These are phyloP conservation scores for Leucocoprinus leucothites DNA, from an alignment of 768 basidiomycete genomes.

Conservation along the genomic window DNA sequence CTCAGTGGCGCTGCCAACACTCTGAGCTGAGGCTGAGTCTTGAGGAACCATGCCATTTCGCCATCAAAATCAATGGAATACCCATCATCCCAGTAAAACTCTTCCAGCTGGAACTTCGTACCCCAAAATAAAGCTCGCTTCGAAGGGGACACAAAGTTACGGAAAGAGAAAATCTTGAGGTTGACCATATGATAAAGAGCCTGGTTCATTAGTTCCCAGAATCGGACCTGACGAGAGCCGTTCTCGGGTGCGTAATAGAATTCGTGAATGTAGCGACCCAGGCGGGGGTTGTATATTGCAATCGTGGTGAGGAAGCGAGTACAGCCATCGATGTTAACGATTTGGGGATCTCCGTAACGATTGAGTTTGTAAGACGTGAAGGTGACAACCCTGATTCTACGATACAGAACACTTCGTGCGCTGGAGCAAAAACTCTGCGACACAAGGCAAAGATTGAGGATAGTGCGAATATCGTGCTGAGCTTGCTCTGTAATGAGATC, in stretches of 20 bases:
- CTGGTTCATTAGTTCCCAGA: too few species aligned
- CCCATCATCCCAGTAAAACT: conserved; percentile 1
- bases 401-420: neutral
- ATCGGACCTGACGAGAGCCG: too few species aligned
- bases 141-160: neutral
- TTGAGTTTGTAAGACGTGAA: too few species aligned
- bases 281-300: too few species aligned
- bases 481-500: too few species aligned
- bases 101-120: neutral
- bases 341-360: neutral
- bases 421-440: neutral
- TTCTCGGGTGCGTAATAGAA: too few species aligned
- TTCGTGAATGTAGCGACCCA: too few species aligned
- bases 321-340: too few species aligned
- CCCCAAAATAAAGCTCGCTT: neutral
- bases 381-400: neutral
- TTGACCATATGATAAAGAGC: too few species aligned
- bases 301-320: too few species aligned
- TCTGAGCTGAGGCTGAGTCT: neutral
- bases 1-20: neutral
- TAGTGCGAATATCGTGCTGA: neutral
- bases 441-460: neutral
- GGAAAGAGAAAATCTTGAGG: too few species aligned
- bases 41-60: neutral
- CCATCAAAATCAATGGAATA: neutral